These are phyloP conservation scores for Fomitopsis betulina DNA, from an alignment of 1,284 basidiomycete genomes.

Conservation along the genomic window DNA sequence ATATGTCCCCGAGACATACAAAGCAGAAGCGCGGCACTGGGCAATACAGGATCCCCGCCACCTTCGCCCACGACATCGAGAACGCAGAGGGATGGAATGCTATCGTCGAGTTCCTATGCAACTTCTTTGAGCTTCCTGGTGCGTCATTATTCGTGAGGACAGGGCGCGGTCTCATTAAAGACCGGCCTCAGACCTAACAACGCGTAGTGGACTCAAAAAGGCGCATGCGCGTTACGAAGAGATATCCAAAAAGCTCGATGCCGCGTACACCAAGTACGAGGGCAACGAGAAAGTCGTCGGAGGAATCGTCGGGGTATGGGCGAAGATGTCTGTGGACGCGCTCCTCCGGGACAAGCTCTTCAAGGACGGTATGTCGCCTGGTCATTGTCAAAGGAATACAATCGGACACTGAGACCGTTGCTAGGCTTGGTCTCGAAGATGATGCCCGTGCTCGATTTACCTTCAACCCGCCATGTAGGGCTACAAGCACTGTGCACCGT, in stretches of 20 bases:
- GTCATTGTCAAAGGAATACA: background rate
- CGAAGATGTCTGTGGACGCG: constrained; percentile 58
- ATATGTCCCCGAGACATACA: background rate
- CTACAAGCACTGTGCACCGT: constrained; percentile 51
- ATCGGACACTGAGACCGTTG: background rate
- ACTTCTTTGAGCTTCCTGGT: constrained; percentile 50
- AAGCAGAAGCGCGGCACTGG: background rate
- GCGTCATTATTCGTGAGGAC: constrained; percentile 7
- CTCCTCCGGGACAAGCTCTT: constrained; percentile 54
- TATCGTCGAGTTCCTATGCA: constrained; percentile 44
- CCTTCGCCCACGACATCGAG: constrained; percentile 40
- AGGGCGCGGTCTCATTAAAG: background rate
- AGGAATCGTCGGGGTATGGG: constrained; percentile 55
- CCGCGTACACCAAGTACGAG: constrained; percentile 18
- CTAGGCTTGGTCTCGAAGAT: constrained; percentile 52
- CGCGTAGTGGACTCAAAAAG: constrained; percentile 54
- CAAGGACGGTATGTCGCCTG: constrained; percentile 38
- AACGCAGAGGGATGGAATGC: constrained; percentile 44
- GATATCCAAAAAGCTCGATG: constrained; percentile 45
- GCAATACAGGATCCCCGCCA: constrained; percentile 13
- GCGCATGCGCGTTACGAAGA: constrained; percentile 50
- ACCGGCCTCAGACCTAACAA: constrained; percentile 41
- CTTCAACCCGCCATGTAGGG: constrained; percentile 43
- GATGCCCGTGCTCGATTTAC: constrained; percentile 44
- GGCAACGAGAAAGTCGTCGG: constrained; percentile 31